Conservation (phyloP, 306 rosid genomes). For the Lathyrus oleraceus region DNA sequence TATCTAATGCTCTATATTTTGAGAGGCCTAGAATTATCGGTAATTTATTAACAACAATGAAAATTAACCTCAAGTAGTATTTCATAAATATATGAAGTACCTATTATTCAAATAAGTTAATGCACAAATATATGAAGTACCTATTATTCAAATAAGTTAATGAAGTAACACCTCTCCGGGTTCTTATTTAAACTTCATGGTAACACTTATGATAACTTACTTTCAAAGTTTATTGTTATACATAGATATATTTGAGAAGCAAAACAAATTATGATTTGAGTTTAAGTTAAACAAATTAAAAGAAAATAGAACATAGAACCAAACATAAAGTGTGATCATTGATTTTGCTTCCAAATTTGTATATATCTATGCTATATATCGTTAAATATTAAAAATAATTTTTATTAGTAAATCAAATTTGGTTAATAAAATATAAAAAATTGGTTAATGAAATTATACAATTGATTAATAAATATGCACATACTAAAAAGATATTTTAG, state of each 20-base stretch:
- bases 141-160: not conserved
- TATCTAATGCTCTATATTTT: not conserved
- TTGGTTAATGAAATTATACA: too few species aligned
- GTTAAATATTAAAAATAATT: too few species aligned
- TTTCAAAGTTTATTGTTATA: slow-evolving; percentile 9
- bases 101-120: not conserved
- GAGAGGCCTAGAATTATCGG: too few species aligned
- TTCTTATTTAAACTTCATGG: slow-evolving; percentile 14
- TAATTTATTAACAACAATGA: too few species aligned
- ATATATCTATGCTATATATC: too few species aligned
- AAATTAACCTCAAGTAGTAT: too few species aligned
- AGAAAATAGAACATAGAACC: not conserved
- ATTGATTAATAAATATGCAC: too few species aligned
- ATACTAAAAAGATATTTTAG: too few species aligned
- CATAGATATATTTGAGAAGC: slow-evolving; percentile 9
- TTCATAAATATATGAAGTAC: too few species aligned
- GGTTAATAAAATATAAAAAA: too few species aligned
- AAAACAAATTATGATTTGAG: slow-evolving; percentile 5
- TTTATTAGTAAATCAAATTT: too few species aligned
- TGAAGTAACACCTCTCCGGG: slow-evolving; percentile 3
- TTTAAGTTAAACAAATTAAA: not conserved
- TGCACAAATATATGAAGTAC: not conserved
- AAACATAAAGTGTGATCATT: not conserved
- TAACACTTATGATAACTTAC: slow-evolving; percentile 7
- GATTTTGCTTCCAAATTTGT: slow-evolving; percentile 3